Evolutionary conservation across 2,329 filamentous ascomycete species (phyloP).

Genomic region (Nigrograna mackinnonii): DNA sequence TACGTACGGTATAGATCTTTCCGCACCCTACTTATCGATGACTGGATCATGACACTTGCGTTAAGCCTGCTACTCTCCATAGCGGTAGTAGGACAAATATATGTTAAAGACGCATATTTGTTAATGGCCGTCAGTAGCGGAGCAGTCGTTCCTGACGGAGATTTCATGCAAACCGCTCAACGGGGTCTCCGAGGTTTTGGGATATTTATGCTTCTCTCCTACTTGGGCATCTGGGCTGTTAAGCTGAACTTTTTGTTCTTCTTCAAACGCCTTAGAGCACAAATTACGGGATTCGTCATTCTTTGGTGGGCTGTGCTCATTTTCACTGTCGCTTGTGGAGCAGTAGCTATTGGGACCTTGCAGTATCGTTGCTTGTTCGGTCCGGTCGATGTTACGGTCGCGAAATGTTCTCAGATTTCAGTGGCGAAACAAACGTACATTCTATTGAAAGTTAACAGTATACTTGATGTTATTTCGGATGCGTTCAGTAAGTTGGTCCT

Average conservation of each 20-base stretch:
- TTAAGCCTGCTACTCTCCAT: slow-evolving; percentile 3
- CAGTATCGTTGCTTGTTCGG: slow-evolving; percentile 6
- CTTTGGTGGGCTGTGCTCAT: slow-evolving; percentile 10
- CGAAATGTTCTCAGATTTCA: neutral
- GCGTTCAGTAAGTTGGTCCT: slow-evolving; percentile 11
- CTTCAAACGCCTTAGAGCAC: slow-evolving; percentile 11
- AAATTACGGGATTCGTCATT: slow-evolving; percentile 7
- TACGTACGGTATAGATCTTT: slow-evolving; percentile 14
- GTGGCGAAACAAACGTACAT: slow-evolving; percentile 1
- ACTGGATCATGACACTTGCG: slow-evolving; percentile 11
- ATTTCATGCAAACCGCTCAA: neutral
- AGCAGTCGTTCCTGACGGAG: slow-evolving; percentile 1
- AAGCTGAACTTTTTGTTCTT: slow-evolving; percentile 16
- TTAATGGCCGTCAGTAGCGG: slow-evolving; percentile 6
- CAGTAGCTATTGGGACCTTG: slow-evolving; percentile 5
- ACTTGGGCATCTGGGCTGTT: slow-evolving; percentile 8
- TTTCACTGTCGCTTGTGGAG: slow-evolving; percentile 9
- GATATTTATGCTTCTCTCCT: neutral
- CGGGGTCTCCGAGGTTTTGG: slow-evolving; percentile 5
- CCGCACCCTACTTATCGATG: slow-evolving; percentile 9
- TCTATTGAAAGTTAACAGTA: slow-evolving; percentile 4
- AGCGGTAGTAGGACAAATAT: slow-evolving; percentile 5
- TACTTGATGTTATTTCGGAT: slow-evolving; percentile 9
- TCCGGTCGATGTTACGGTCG: neutral
- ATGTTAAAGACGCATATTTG: slow-evolving; percentile 7